Base-by-base conservation (phyloP, 345 rosid genomes). In the Sisymbrium irio region DNA sequence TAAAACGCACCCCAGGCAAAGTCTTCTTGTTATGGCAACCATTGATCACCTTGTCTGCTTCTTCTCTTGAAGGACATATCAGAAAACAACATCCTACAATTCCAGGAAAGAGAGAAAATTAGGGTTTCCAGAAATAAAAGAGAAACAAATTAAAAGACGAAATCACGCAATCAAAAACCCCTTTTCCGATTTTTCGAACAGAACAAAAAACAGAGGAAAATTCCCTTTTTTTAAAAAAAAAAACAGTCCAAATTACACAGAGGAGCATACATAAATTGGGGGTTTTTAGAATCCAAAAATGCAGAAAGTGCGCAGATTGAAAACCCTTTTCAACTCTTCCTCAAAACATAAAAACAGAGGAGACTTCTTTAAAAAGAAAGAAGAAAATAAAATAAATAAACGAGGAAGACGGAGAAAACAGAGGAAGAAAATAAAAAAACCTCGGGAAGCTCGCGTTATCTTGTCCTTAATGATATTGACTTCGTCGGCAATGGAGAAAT, bases 391-490 rank as follows among this genome's bases (percentile, higher is more conserved):
- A 36, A 71, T 25, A n/a, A n/a, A 37, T 17, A 7, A 71, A 63
- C 63, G 46, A 72, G 9, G 76, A 62, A 3, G 27, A 44, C 9
- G 45, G 45, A 69, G 25, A 59, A 64, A 41, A 73, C 64, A 64
- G 65, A 35, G 65, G 40, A 73, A 9, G 22, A 11, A 49, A 2
- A 65, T 56, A 70, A 17, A 61, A 40, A 10, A 51, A 94, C 99
- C 99, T 85, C 97, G 82, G 4, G 97, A 88, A 77, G 86, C 84
- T 57, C 89, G 93, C 12, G 97, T 89, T 13, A 83, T 70, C 86
- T 86, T 95, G 86, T 95, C 97, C 67, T 86, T 90, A 83, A 95
- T 95, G 88, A 95, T 80, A 85, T 92, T 95, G 89, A 95, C 99
- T 85, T 92, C 97, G 82, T 95, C 90, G 13, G 92, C 92, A 68